Evolutionary conservation across 2,329 filamentous ascomycete genomes (phyloP).

Genomic region (Pseudogymnoascus sp.): DNA sequence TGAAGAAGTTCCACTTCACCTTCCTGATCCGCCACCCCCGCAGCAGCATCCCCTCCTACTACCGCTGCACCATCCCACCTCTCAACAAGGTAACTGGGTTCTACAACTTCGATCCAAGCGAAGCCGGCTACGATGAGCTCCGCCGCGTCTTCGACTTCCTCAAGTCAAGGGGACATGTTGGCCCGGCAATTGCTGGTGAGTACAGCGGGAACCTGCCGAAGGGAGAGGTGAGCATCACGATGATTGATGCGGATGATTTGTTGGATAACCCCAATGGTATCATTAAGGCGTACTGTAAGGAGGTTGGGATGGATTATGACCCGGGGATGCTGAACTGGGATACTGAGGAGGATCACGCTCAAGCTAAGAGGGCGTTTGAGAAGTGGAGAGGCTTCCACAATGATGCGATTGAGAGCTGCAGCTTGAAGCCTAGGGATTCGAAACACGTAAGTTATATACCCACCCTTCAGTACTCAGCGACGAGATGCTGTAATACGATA

Average conservation of each 20-base stretch:
- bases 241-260: slow-evolving; percentile 90
- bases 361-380: slow-evolving; percentile 71
- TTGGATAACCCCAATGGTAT: slow-evolving; percentile 74
- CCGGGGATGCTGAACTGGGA: slow-evolving; percentile 81
- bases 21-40: slow-evolving; percentile 97
- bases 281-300: slow-evolving; percentile 72
- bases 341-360: slow-evolving; percentile 60
- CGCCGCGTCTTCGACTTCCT: slow-evolving; percentile 83
- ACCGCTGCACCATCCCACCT: slow-evolving; percentile 86
- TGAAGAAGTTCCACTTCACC: slow-evolving; percentile 83
- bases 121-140: slow-evolving; percentile 87
- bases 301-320: slow-evolving; percentile 69
- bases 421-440: slow-evolving; percentile 62
- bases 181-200: slow-evolving; percentile 53
- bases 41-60: slow-evolving; percentile 85
- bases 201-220: slow-evolving; percentile 20
- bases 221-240: slow-evolving; percentile 59
- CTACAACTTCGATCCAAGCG: slow-evolving; percentile 74
- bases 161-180: slow-evolving; percentile 59
- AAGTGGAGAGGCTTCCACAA: slow-evolving; percentile 98
- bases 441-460: slow-evolving; percentile 44
- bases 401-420: slow-evolving; percentile 78
- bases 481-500: background rate
- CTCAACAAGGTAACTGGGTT: slow-evolving; percentile 77
- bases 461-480: background rate